Conservation (phyloP, 345 rosid genomes). For the Microthlaspi erraticum region DNA sequence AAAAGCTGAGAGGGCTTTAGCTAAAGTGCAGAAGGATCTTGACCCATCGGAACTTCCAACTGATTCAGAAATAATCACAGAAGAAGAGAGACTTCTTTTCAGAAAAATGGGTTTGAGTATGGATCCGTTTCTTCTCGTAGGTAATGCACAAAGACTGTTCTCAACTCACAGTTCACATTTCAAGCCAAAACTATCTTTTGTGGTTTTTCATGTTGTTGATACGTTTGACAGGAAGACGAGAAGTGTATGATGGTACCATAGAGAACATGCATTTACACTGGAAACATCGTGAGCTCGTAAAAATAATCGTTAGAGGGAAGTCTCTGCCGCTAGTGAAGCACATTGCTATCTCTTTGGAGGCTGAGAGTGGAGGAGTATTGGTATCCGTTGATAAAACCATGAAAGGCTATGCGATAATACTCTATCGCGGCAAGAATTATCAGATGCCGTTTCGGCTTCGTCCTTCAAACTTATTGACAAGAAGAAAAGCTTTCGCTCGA, state of each 20-base stretch:
- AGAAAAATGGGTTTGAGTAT: slow-evolving; percentile 91
- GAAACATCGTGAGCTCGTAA: slow-evolving; percentile 91
- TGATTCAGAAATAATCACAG: slow-evolving; percentile 78
- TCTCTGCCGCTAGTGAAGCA: slow-evolving; percentile 74
- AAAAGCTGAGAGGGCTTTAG: slow-evolving; percentile 69
- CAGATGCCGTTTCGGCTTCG: slow-evolving; percentile 56
- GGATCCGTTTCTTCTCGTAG: slow-evolving; percentile 84
- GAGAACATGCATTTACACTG: slow-evolving; percentile 96
- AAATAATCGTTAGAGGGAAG: slow-evolving; percentile 69
- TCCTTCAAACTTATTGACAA: slow-evolving; percentile 74
- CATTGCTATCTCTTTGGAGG: slow-evolving; percentile 77
- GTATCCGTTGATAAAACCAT: slow-evolving; percentile 78
- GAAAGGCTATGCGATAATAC: slow-evolving; percentile 74
- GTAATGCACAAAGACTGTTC: slow-evolving; percentile 52
- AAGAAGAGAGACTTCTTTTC: slow-evolving; percentile 82
- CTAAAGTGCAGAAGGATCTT: slow-evolving; percentile 70
- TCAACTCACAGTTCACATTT: slow-evolving; percentile 10
- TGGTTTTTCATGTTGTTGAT: not conserved
- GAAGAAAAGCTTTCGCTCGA: slow-evolving; percentile 79
- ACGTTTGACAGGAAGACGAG: slow-evolving; percentile 66
- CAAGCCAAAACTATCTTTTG: slow-evolving; percentile 9
- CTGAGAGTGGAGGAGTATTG: slow-evolving; percentile 92
- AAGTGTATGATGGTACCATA: slow-evolving; percentile 78
- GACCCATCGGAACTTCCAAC: slow-evolving; percentile 80
- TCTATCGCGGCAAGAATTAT: slow-evolving; percentile 95